Evolutionary conservation across 1,284 basidiomycete species (phyloP), one percentile per base, ranked within the genome.

Genomic region (Ganoderma lucidum): DNA sequence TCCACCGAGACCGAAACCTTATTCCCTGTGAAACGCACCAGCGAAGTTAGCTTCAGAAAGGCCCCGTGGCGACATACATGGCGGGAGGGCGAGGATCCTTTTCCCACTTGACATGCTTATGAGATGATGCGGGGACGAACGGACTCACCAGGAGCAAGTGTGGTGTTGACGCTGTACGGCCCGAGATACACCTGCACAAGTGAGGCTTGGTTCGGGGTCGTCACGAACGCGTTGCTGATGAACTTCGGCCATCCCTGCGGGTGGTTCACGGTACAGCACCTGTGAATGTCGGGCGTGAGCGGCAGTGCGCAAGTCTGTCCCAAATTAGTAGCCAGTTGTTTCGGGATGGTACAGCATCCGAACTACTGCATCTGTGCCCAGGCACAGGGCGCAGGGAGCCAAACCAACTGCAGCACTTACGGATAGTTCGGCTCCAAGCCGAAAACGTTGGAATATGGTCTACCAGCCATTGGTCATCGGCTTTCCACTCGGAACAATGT

Each of bases 161-260:
- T 84, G 1, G 82, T 82, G 19, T 80, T 78, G 0, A 82, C 83
- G 51, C 77, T 80, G 77, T 88, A 86, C 3, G 88, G 87, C 4
- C 87, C 88, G n/a, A 89, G 81, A 74, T 88, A 88, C 3, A 87
- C 76, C 44, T 89, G 87, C 14, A 87, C 85, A 4, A 89, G 81
- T 0, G 86, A 86, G 35, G 79, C 76, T 51, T 82, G 76, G 77
- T 88, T 85, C 3, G 85, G 80, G 3, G 86, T 86, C 0, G 81
- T 83, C 12, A 88, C 78, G 77, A 90, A 88, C 1, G 87, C 82
- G 74, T 88, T 88, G n/a, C 85, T 81, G 64, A 87, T 83, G 75
- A 90, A 89, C 74, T 89, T 90, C 1, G 88, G 88, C 83, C 84
- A 88, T 48, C 87, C 87, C 76, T 88, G 88, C 8, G 87, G 87